Evolutionary conservation across 2,329 filamentous ascomycete genomes (phyloP).

Genomic region (Pseudogymnoascus sp.): DNA sequence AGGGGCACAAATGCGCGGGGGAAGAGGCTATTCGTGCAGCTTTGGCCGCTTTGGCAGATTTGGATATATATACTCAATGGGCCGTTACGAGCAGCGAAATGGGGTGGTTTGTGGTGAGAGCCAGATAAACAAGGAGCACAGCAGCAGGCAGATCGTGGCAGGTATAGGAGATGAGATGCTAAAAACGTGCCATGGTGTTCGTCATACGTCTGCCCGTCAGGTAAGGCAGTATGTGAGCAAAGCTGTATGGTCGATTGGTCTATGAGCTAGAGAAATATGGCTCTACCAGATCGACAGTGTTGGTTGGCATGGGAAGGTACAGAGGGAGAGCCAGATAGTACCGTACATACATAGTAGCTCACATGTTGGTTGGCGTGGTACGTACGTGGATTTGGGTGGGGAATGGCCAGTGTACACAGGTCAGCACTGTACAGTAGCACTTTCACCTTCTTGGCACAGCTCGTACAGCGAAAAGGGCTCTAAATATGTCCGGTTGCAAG

Average conservation of each 20-base stretch:
- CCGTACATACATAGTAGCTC: background rate
- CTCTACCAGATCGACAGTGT: background rate
- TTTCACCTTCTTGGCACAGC: too few species aligned
- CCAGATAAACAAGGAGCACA: background rate
- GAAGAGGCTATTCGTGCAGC: background rate
- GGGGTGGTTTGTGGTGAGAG: constrained; percentile 3
- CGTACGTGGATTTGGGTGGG: background rate
- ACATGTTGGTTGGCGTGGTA: background rate
- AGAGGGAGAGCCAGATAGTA: background rate
- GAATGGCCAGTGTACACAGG: background rate
- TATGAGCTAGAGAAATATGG: constrained; percentile 4
- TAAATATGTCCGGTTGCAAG: background rate
- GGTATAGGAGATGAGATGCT: background rate
- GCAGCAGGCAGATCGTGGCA: background rate
- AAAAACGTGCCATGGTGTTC: constrained; percentile 6
- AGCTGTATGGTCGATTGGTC: background rate
- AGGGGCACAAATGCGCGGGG: constrained; percentile 2
- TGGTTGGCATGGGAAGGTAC: background rate
- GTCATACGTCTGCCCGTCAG: background rate
- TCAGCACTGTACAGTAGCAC: too few species aligned
- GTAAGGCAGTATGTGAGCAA: constrained; percentile 3
- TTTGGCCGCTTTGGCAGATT: background rate
- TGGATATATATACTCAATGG: constrained; percentile 9
- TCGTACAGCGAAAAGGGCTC: background rate
- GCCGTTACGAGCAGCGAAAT: constrained; percentile 16